These are phyloP conservation scores for Aspergillus coremiiformis DNA, from an alignment of 495 filamentous ascomycete genomes.

Conservation along the genomic window DNA sequence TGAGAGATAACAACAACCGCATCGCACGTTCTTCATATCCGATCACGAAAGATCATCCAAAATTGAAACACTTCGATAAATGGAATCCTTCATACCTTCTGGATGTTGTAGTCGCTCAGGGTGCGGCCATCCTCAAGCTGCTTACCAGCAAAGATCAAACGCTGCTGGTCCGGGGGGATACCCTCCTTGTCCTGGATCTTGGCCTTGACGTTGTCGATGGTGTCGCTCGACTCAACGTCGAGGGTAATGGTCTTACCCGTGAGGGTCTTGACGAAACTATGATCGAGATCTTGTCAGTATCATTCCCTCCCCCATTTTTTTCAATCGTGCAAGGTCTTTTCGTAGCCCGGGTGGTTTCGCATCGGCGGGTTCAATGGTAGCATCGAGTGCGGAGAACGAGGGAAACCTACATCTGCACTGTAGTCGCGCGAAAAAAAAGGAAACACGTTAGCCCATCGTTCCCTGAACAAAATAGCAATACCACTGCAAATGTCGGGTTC, in stretches of 20 bases:
- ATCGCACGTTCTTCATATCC: not conserved
- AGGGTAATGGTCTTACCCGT: slow-evolving; percentile 99
- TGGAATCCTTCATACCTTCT: slow-evolving; percentile 65
- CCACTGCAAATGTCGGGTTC: slow-evolving; percentile 5
- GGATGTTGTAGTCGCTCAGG: slow-evolving; percentile 99
- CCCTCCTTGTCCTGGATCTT: slow-evolving; percentile 99
- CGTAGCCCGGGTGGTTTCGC: not conserved
- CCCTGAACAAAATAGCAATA: slow-evolving; percentile 11
- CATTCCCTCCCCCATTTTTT: not conserved
- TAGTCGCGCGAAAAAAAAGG: slow-evolving; percentile 35
- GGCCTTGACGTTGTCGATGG: slow-evolving; percentile 96
- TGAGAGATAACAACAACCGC: too few species aligned
- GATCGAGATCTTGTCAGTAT: slow-evolving; percentile 32
- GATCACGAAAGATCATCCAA: not conserved
- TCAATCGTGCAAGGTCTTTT: not conserved
- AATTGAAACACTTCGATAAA: not conserved
- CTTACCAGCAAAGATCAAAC: slow-evolving; percentile 99
- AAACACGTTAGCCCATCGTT: slow-evolving; percentile 30
- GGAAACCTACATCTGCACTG: slow-evolving; percentile 73
- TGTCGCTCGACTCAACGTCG: slow-evolving; percentile 97
- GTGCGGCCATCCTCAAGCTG: slow-evolving; percentile 99
- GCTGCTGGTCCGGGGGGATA: slow-evolving; percentile 98
- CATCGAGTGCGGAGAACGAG: not conserved
- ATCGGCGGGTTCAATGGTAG: not conserved
- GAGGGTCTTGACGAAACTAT: slow-evolving; percentile 93